Evolutionary conservation across 192 early-diverging fungal genomes (phyloP).

Genomic region (Backusella sp.): DNA sequence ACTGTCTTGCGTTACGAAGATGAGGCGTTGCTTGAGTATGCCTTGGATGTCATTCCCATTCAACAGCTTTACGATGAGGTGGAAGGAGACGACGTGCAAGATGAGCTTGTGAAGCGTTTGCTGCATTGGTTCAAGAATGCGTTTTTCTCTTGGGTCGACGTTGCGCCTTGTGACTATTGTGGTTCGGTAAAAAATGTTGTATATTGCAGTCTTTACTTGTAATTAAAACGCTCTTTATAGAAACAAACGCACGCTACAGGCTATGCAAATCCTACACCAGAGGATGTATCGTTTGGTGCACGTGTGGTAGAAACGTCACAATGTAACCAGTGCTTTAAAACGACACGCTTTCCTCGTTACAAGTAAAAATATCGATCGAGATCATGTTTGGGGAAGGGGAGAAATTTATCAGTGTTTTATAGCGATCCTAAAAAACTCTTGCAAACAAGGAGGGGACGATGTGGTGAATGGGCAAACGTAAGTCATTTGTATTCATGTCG

Average conservation of each 20-base stretch:
- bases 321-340: constrained; percentile 35
- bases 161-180: constrained; percentile 42
- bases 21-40: neutral
- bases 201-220: neutral
- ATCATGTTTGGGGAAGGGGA: neutral
- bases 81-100: constrained; percentile 19
- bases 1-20: neutral
- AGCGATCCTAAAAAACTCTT: constrained; percentile 44
- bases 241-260: constrained; percentile 22
- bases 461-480: constrained; percentile 61
- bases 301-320: constrained; percentile 39
- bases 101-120: constrained; percentile 32
- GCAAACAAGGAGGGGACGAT: constrained; percentile 46
- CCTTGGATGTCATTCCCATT: constrained; percentile 42
- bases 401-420: neutral
- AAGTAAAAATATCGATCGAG: constrained; percentile 17
- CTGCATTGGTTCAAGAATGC: constrained; percentile 55
- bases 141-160: constrained; percentile 53
- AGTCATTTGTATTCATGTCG: neutral
- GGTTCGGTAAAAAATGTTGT: constrained; percentile 6
- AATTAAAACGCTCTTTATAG: neutral
- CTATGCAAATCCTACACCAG: constrained; percentile 20
- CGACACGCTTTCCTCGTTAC: constrained; percentile 53
- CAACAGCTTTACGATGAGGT: constrained; percentile 41
- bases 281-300: constrained; percentile 46